Percentiles rank a stretch among this genome's conserved stretches.
These are phyloP conservation scores for Hibiscus mutabilis DNA, from an alignment of 345 rosid genomes.

Conservation along the genomic window DNA sequence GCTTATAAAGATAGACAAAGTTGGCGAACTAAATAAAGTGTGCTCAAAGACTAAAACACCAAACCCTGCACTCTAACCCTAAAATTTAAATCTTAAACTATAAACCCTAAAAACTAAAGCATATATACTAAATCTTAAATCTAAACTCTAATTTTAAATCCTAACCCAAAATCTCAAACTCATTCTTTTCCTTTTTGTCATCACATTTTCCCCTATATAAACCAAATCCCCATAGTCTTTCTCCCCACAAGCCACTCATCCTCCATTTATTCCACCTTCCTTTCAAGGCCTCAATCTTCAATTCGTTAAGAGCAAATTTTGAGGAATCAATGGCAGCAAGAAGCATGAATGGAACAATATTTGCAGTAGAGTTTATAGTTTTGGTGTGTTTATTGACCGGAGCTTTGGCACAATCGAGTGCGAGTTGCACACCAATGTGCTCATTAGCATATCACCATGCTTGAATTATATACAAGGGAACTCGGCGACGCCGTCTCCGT, in stretches of 20 bases:
- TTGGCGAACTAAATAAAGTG: constrained; percentile 1
- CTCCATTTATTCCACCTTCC: background rate
- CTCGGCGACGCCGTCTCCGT: constrained; percentile 27
- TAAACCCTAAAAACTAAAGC: too few species aligned
- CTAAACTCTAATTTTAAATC: too few species aligned
- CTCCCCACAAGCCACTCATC: background rate
- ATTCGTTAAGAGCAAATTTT: background rate
- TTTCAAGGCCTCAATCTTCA: background rate
- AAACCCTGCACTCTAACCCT: too few species aligned
- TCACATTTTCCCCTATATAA: background rate
- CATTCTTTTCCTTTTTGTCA: too few species aligned
- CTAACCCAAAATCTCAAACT: too few species aligned
- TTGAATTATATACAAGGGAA: constrained; percentile 36
- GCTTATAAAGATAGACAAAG: background rate
- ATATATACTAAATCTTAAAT: too few species aligned
- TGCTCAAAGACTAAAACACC: too few species aligned
- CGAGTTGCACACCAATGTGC: constrained; percentile 23
- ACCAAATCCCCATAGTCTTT: background rate
- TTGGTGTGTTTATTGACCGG: constrained; percentile 5
- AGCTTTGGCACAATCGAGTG: constrained; percentile 27
- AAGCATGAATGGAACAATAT: background rate
- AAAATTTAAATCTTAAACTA: too few species aligned
- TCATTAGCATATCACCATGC: constrained; percentile 35
- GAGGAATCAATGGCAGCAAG: background rate
- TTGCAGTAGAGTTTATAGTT: background rate